Percentiles rank a stretch among this genome's conserved stretches.
These are phyloP conservation scores for Yamagishiella unicocca DNA, from an alignment of 139 green algal species.

Conservation along the genomic window DNA sequence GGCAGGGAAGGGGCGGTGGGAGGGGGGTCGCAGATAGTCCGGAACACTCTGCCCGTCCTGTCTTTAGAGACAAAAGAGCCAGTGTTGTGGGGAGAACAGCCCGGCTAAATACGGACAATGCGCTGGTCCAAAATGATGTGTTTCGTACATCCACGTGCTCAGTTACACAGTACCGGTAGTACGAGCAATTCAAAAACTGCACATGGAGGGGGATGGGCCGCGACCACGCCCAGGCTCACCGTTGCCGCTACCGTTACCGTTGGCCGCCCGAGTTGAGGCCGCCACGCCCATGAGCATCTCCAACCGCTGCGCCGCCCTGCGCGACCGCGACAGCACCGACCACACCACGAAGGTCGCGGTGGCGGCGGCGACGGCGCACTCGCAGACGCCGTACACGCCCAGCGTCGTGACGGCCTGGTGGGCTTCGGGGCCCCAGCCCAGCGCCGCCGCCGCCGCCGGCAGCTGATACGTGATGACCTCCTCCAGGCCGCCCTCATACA, in stretches of 20 bases:
- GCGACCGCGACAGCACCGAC: not conserved
- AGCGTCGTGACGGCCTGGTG: not conserved
- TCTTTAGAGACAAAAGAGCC: too few relatives aligned
- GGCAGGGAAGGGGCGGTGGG: too few relatives aligned
- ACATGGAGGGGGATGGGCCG: too few relatives aligned
- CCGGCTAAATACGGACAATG: too few relatives aligned
- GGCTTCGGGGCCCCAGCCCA: not conserved
- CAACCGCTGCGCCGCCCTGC: not conserved
- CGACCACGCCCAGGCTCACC: too few relatives aligned
- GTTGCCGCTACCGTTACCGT: not conserved
- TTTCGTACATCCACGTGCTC: too few relatives aligned
- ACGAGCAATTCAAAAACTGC: too few relatives aligned
- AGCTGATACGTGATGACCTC: not conserved
- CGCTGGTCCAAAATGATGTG: too few relatives aligned
- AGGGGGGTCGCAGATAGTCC: too few relatives aligned
- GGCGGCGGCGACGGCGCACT: not conserved
- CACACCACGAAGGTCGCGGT: not conserved
- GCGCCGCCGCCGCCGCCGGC: not conserved
- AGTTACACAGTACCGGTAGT: too few relatives aligned
- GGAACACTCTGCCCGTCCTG: too few relatives aligned
- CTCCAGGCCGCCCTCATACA: constrained; percentile 25
- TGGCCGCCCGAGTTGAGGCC: not conserved
- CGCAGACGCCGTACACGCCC: constrained; percentile 10
- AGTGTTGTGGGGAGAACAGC: too few relatives aligned
- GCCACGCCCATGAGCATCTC: not conserved